Evolutionary conservation across 2,329 filamentous ascomycete genomes (phyloP).

Genomic region (Trichoderma arundinaceum): DNA sequence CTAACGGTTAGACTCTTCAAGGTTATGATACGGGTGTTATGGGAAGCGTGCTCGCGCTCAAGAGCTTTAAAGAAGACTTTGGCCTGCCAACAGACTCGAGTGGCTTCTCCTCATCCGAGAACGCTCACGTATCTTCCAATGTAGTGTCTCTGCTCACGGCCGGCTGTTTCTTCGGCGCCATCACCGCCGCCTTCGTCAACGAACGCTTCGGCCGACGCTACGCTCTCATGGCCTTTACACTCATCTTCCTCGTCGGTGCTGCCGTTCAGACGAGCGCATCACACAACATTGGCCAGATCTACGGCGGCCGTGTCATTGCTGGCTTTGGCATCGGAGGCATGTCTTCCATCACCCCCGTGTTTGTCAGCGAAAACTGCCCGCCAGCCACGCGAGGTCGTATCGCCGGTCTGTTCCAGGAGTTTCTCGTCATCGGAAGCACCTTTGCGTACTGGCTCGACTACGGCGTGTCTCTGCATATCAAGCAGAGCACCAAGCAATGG

Average conservation of each 20-base stretch:
- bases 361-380: slow-evolving; percentile 36
- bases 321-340: slow-evolving; percentile 39
- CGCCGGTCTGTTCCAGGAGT: slow-evolving; percentile 37
- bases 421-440: slow-evolving; percentile 35
- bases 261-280: slow-evolving; percentile 34
- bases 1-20: neutral
- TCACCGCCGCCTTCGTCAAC: slow-evolving; percentile 35
- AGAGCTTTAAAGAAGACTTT: slow-evolving; percentile 34
- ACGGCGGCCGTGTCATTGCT: slow-evolving; percentile 36
- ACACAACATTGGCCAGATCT: slow-evolving; percentile 36
- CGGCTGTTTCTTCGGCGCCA: slow-evolving; percentile 37
- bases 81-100: slow-evolving; percentile 31
- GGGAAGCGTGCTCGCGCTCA: slow-evolving; percentile 33
- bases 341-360: slow-evolving; percentile 37
- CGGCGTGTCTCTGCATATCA: slow-evolving; percentile 60
- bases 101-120: slow-evolving; percentile 32
- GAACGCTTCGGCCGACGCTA: slow-evolving; percentile 35
- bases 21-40: slow-evolving; percentile 33
- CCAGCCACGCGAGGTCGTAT: slow-evolving; percentile 36
- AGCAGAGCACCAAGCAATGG: slow-evolving; percentile 61
- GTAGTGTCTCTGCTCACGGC: slow-evolving; percentile 35
- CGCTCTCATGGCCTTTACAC: slow-evolving; percentile 34
- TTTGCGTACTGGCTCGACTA: slow-evolving; percentile 53
- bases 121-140: slow-evolving; percentile 33
- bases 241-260: slow-evolving; percentile 35